Evolutionary conservation across 2,329 filamentous ascomycete species (phyloP), one percentile per base, ranked within the genome.

Genomic region (Trematosphaeria pertusa): DNA sequence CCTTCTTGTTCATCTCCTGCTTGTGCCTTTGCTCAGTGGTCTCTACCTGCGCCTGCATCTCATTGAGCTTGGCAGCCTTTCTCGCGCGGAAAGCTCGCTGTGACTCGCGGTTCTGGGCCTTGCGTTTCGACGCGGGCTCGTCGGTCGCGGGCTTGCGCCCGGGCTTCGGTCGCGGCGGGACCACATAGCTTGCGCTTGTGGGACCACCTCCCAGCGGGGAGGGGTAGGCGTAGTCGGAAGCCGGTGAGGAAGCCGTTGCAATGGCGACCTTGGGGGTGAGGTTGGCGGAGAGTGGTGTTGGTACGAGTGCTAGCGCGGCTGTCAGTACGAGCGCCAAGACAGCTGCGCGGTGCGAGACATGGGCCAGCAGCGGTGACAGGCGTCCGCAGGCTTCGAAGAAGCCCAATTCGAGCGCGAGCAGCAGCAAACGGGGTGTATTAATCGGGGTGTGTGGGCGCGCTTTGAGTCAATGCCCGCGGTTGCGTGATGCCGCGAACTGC

Each of bases 91-190:
- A 97, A 1, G 89, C 90, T 48, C 93, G 81, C 75, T 97, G 93
- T 3, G 93, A 93, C 36, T 90, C 89, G 50, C 94, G 84, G 72
- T 97, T 97, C 75, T 97, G 94, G 1, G 90, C 89, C 78, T 97
- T 95, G 57, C 94, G 85, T 76, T 96, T 96, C 33, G 91, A 96
- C 1, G 89, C 89, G 11, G 92, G 91, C 41, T 92, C 95, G 67
- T 97, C 92, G 26, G 90, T 95, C 36, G 91, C 90, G 3, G 93
- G 92, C 79, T 97, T 97, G 60, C 93, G 86, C 37, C 93, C 93
- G 17, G 94, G 93, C 78, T 75, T 76, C 6, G 76, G 76, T 18
- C 76, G 71, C 5, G 75, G 64, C 24, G 73, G 75, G 17, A 79
- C 62, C 3, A 56, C 59, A 57, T 73, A 67, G 33, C 38, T 63